Conservation (phyloP, 2,329 filamentous ascomycete species). For the Fusarium torulosum region DNA sequence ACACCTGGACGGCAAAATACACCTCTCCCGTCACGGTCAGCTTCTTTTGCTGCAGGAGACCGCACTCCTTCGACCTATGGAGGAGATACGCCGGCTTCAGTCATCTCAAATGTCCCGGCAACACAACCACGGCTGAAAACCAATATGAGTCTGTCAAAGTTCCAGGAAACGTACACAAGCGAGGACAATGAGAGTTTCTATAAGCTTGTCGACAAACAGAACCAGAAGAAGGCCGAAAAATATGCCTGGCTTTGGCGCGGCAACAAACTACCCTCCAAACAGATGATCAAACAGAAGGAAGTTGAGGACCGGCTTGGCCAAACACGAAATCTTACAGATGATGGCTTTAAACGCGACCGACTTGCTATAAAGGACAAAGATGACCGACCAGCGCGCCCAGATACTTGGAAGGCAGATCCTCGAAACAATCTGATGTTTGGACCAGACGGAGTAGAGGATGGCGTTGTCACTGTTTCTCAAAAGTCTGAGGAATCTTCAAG, state of each 20-base stretch:
- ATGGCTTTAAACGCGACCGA: conserved; percentile 69
- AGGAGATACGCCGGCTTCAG: conserved; percentile 79
- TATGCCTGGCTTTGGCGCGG: conserved; percentile 90
- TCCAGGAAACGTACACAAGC: conserved; percentile 94
- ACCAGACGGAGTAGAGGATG: conserved; percentile 74
- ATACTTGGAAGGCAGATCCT: conserved; percentile 80
- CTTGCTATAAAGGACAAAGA: conserved; percentile 75
- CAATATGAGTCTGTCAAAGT: conserved; percentile 83
- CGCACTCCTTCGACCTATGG: conserved; percentile 75
- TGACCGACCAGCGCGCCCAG: conserved; percentile 79
- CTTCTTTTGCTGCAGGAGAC: conserved; percentile 50
- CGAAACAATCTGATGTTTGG: conserved; percentile 91
- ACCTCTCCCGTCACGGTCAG: conserved; percentile 37
- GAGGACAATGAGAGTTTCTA: conserved; percentile 99
- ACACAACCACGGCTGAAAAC: conserved; percentile 71
- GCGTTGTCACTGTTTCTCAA: conserved; percentile 72
- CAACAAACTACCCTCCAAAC: conserved; percentile 87
- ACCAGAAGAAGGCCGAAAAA: conserved; percentile 84
- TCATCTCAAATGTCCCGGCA: conserved; percentile 56
- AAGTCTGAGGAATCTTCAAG: conserved; percentile 76
- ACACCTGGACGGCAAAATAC: conserved; percentile 72
- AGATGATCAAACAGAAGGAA: conserved; percentile 76
- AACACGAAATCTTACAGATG: conserved; percentile 63
- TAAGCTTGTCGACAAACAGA: conserved; percentile 89
- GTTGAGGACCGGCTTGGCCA: conserved; percentile 66